Base-by-base conservation (phyloP, 768 basidiomycete genomes). In the Lactarius deliciosus region DNA sequence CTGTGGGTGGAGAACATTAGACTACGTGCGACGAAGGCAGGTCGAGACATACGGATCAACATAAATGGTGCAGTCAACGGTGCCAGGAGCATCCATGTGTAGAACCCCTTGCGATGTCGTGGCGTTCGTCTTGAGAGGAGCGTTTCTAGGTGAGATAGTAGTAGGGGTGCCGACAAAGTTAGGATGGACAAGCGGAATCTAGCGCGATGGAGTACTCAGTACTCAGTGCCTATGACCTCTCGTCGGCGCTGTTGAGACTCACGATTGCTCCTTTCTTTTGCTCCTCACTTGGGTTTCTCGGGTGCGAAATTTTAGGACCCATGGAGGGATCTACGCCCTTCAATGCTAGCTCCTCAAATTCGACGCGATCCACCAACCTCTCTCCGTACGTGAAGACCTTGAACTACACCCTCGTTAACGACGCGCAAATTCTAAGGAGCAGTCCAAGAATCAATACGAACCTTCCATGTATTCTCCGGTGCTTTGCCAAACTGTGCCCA, bases 271-370 rank as follows among this genome's bases (percentile, higher is more conserved):
- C 38, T 57, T 69, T 70, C 55, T 64, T 65, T 43, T 70, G 60
- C 28, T 72, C 70, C 18, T 69, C 61, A 16, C 36, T 64, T 45
- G 61, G 56, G 38, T 50, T 64, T 60, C 69, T 63, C 20, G 60
- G 64, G 1, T 64, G 53, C 15, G 68, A 70, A 30, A 69, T 65
- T 43, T 71, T 74, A 15, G 89, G 89, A 0, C 86, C 89, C 57
- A 88, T 71, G 11, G 88, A 85, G 20, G 89, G 86, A 71, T 92
- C 88, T 38, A 94, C 77, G 38, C 83, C 81, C 75, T 90, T 90
- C 71, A 94, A 79, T 9, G 86, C 87, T 41, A 89, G 80, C 74
- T 94, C 91, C 75, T 93, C 92, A 70, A 92, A 92, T 60, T 92
- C 92, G 68, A 92, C 79, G 25, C 83, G 80, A 75, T 92, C 88